Percentiles rank a stretch among this genome's conserved stretches.
Evolutionary conservation across 2,329 filamentous ascomycete species (phyloP).

Genomic region (Massarina eburnea): DNA sequence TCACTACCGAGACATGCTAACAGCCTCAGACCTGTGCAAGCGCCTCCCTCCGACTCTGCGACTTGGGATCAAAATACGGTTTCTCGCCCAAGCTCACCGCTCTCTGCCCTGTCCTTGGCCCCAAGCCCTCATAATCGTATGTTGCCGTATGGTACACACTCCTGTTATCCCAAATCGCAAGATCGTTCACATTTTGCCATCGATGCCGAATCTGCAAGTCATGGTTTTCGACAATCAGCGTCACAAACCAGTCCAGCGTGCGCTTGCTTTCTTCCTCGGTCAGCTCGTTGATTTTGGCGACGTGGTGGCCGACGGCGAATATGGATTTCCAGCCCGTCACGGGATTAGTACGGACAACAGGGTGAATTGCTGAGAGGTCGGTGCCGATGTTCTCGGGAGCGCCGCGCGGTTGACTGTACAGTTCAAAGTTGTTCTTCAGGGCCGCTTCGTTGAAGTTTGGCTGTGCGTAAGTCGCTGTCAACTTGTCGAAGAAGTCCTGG

Average conservation of each 20-base stretch:
- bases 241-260: slow-evolving; percentile 47
- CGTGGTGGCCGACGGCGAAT: slow-evolving; percentile 49
- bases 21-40: slow-evolving; percentile 18
- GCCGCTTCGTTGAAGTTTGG: slow-evolving; percentile 46
- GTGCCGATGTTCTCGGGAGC: slow-evolving; percentile 58
- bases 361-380: slow-evolving; percentile 55
- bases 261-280: slow-evolving; percentile 46
- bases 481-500: slow-evolving; percentile 51
- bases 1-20: neutral
- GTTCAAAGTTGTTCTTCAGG: slow-evolving; percentile 42
- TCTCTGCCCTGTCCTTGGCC: slow-evolving; percentile 51
- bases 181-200: slow-evolving; percentile 50
- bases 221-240: slow-evolving; percentile 41
- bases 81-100: slow-evolving; percentile 58
- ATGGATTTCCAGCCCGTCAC: slow-evolving; percentile 47
- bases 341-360: slow-evolving; percentile 56
- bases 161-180: slow-evolving; percentile 66
- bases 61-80: slow-evolving; percentile 57
- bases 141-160: slow-evolving; percentile 59
- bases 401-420: slow-evolving; percentile 52
- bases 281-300: slow-evolving; percentile 48
- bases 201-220: slow-evolving; percentile 46
- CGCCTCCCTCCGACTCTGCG: slow-evolving; percentile 46
- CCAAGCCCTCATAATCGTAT: slow-evolving; percentile 60
- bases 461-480: slow-evolving; percentile 51